Conservation (phyloP, 805 yeast species). For the Wickerhamomyces ciferrii region DNA sequence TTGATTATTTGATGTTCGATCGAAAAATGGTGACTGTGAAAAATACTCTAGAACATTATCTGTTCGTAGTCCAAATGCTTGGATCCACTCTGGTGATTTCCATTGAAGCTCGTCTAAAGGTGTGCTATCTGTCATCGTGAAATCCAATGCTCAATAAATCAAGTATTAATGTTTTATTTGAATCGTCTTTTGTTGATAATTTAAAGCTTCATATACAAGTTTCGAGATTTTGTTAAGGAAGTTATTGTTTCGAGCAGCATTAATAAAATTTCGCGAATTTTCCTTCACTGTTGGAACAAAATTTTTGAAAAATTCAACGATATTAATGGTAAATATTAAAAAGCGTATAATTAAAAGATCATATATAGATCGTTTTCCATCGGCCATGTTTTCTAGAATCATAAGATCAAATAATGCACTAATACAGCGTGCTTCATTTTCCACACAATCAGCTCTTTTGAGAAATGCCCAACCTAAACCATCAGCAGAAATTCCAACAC, state of each 20-base stretch:
- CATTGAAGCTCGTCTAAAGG: conserved; percentile 88
- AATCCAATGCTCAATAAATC: background rate
- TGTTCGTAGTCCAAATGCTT: conserved; percentile 77
- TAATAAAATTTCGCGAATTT: background rate
- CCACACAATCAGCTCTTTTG: background rate
- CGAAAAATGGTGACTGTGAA: conserved; percentile 91
- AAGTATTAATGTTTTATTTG: too few species aligned
- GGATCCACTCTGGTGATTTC: conserved; percentile 98
- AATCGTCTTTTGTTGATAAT: too few species aligned
- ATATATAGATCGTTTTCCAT: background rate
- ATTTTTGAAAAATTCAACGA: background rate
- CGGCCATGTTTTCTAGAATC: background rate
- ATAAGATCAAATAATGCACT: background rate
- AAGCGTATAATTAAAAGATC: background rate
- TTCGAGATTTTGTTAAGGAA: background rate
- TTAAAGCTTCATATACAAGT: too few species aligned
- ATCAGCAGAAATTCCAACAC: conserved; percentile 57
- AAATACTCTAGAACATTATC: conserved; percentile 92
- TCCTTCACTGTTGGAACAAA: background rate
- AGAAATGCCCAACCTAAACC: conserved; percentile 35
- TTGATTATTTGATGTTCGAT: conserved; percentile 90
- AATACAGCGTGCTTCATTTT: background rate
- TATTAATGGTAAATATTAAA: background rate
- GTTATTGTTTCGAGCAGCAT: background rate
- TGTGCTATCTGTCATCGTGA: conserved; percentile 17